These are phyloP conservation scores for Colletotrichum orbiculare DNA, from an alignment of 2,329 filamentous ascomycete genomes.

Conservation along the genomic window DNA sequence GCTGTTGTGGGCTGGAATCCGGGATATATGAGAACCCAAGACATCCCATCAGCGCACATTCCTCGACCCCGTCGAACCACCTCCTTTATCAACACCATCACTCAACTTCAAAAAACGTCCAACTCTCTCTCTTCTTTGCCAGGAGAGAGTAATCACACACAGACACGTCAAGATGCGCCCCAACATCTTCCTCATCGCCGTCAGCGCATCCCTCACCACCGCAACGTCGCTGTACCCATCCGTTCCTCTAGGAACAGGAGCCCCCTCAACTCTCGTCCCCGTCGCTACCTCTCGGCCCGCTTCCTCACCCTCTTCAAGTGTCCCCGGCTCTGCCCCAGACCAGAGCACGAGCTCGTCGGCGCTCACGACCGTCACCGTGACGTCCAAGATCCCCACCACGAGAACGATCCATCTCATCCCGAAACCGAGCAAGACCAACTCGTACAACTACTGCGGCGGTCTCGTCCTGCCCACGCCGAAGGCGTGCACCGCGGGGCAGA, in stretches of 20 bases:
- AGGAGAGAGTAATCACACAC: neutral
- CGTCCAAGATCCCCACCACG: neutral
- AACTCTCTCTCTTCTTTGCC: neutral
- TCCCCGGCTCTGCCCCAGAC: too few relatives aligned
- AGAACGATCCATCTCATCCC: conserved; percentile 9
- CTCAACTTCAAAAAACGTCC: neutral
- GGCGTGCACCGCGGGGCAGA: conserved; percentile 40
- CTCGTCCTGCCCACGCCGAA: conserved; percentile 38
- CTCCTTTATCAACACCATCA: conserved; percentile 10
- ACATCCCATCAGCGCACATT: conserved; percentile 20
- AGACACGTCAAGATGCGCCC: neutral
- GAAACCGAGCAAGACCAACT: conserved; percentile 16
- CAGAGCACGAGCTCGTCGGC: too few relatives aligned
- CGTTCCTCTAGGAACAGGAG: too few relatives aligned
- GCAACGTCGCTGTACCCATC: neutral
- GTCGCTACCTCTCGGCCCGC: neutral
- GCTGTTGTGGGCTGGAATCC: conserved; percentile 17
- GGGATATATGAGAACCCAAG: conserved; percentile 19
- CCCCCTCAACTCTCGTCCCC: neutral
- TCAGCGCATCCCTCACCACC: neutral
- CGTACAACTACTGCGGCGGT: conserved; percentile 48
- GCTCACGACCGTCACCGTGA: conserved; percentile 2
- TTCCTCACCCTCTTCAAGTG: neutral
- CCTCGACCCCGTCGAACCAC: neutral
- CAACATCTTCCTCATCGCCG: neutral